These are phyloP conservation scores for Cyclostephanos invisitatus DNA, from an alignment of 108 stramenopile species.

Conservation along the genomic window DNA sequence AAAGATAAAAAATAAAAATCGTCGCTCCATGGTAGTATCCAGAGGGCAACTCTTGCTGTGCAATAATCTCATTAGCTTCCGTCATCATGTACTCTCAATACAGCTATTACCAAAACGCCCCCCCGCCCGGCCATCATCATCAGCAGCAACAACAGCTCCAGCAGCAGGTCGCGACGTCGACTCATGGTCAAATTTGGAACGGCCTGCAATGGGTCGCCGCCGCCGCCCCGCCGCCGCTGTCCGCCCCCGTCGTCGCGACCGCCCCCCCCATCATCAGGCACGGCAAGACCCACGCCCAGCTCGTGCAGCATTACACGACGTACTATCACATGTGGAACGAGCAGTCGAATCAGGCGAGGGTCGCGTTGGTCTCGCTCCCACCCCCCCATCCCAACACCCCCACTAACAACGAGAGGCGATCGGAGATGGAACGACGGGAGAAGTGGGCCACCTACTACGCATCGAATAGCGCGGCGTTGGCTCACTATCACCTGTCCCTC, in stretches of 20 bases:
- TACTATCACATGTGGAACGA: slow-evolving; percentile 68
- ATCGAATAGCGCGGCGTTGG: slow-evolving; percentile 54
- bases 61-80: too few relatives aligned
- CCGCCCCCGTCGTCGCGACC: not conserved
- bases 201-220: slow-evolving; percentile 25
- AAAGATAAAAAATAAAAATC: too few relatives aligned
- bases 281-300: slow-evolving; percentile 36
- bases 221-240: too few relatives aligned
- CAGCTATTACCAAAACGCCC: slow-evolving; percentile 2
- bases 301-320: slow-evolving; percentile 48
- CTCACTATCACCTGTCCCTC: slow-evolving; percentile 60
- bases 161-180: slow-evolving; percentile 1
- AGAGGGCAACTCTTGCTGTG: too few relatives aligned
- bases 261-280: slow-evolving; percentile 22
- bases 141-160: not conserved
- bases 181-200: slow-evolving; percentile 15
- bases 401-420: slow-evolving; percentile 15
- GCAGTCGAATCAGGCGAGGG: slow-evolving; percentile 24
- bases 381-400: slow-evolving; percentile 1
- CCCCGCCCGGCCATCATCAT: not conserved
- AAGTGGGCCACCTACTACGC: slow-evolving; percentile 71
- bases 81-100: slow-evolving; percentile 10
- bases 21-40: too few relatives aligned
- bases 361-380: slow-evolving; percentile 4
- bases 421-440: slow-evolving; percentile 24